A percentile compares a stretch with the other conserved stretches of the same genome.
Evolutionary conservation across 345 rosid species (phyloP).

Genomic region (Populus euphratica): DNA sequence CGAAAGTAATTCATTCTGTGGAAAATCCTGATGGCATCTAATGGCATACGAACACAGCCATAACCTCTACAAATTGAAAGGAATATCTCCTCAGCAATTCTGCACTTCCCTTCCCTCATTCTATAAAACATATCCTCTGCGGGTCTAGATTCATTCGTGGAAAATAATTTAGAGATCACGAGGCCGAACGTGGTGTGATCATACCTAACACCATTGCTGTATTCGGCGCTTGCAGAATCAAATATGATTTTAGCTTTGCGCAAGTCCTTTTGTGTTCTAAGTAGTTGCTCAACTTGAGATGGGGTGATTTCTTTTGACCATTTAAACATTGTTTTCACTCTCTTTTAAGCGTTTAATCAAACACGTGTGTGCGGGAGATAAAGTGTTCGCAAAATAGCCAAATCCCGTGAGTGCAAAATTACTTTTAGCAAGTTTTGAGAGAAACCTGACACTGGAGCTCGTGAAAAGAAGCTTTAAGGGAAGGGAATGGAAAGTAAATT

Average conservation of each 20-base stretch:
- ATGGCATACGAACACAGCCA: slow-evolving; percentile 70
- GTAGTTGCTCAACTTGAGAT: slow-evolving; percentile 43
- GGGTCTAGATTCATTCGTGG: slow-evolving; percentile 58
- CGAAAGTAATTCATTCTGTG: slow-evolving; percentile 61
- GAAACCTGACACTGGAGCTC: not conserved
- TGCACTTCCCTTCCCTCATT: slow-evolving; percentile 65
- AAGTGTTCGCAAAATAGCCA: not conserved
- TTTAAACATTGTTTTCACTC: slow-evolving; percentile 7
- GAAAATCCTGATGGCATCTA: slow-evolving; percentile 67
- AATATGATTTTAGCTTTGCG: slow-evolving; percentile 56
- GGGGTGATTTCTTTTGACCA: slow-evolving; percentile 15
- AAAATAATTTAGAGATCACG: slow-evolving; percentile 62
- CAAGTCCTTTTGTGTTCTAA: slow-evolving; percentile 56
- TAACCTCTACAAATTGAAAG: slow-evolving; percentile 72
- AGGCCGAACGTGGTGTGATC: slow-evolving; percentile 51
- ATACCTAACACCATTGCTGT: slow-evolving; percentile 56
- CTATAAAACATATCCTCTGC: slow-evolving; percentile 68
- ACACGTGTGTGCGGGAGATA: not conserved
- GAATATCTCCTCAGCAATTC: slow-evolving; percentile 51
- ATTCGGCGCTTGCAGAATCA: slow-evolving; percentile 73
- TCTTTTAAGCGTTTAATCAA: not conserved
- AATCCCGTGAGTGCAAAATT: fast-evolving
- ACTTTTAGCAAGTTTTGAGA: not conserved
- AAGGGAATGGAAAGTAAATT: not conserved
- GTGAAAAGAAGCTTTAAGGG: not conserved